Base-by-base conservation (phyloP, 1,284 basidiomycete genomes). In the Ustilago curta region DNA sequence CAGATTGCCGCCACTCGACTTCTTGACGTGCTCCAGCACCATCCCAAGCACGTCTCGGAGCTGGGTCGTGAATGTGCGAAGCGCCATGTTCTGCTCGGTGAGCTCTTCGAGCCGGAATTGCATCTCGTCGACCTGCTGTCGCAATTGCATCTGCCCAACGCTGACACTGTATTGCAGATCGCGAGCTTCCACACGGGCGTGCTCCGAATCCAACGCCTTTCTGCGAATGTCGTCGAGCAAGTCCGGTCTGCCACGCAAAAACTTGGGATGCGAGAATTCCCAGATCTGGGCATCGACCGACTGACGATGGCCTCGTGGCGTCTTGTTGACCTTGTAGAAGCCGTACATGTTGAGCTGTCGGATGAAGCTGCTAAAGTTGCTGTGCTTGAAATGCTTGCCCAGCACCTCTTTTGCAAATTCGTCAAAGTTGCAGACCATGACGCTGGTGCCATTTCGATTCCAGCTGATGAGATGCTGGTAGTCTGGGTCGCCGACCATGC, bases 261-360 rank as follows among this genome's bases (percentile, higher is more conserved):
- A 94, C 83, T 93, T 93, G 85, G 90, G 90, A 85, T 94, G 93
- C 4, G 91, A 91, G 84, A 94, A 94, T 84, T 94, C 93, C 93
- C 92, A 94, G 14, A 90, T 91, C 86, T 93, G 92, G 42, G 90
- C 89, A 79, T 93, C 91, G 23, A 90, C 89, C 18, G 91, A 91
- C 2, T 91, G 91, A 8, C 78, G 72, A 83, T 93, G 91, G 1
- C 92, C 91, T 57, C 92, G 91, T 21, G 93, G 92, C 6, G 92
- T 93, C 90, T 93, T 86, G 81, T 84, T 84, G 63, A 81, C 79
- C 65, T 85, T 85, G 65, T 84, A 83, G 57, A 85, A 83, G 57
- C 79, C 85, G 61, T 82, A 80, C 93, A 94, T 94, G 86, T 94
- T 94, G 57, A 94, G 88, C 83, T 94, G 93, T 57, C 93, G 90